phyloP scores from a whole-genome alignment of 768 basidiomycete genomes.

The Agrocybe pediades region DNA sequence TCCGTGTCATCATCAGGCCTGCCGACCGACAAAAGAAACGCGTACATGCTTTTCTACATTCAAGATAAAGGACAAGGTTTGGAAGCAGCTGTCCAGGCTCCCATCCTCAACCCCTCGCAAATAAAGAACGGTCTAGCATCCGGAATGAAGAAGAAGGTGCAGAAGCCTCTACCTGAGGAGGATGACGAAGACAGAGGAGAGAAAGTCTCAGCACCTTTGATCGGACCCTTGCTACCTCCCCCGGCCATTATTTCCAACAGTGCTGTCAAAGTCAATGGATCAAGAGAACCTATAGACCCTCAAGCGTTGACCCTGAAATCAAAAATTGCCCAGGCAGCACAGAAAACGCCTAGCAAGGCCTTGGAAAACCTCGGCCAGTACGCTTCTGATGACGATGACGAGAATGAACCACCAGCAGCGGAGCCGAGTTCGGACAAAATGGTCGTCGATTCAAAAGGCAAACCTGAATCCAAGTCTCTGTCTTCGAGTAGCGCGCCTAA shows the following conservation, averaged over 20 bases:
- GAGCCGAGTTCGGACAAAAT: conserved; percentile 5
- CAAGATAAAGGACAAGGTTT: conserved; percentile 76
- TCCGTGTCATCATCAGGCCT: conserved; percentile 48
- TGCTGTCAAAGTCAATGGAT: conserved; percentile 22
- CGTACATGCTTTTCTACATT: conserved; percentile 94
- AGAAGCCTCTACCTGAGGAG: conserved; percentile 40
- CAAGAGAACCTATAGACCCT: conserved; percentile 24
- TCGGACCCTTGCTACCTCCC: conserved; percentile 69
- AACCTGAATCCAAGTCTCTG: conserved; percentile 1
- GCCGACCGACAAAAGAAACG: conserved; percentile 71
- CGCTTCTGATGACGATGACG: conserved; percentile 25
- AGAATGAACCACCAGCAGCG: conserved; percentile 3
- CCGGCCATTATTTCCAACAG: conserved; percentile 26
- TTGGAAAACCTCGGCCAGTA: conserved; percentile 29
- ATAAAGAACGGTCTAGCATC: conserved; percentile 44
- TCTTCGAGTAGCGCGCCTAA: neutral
- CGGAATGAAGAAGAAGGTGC: conserved; percentile 50
- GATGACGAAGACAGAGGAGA: conserved; percentile 52
- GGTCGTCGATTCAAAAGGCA: conserved; percentile 19
- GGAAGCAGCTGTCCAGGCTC: conserved; percentile 57
- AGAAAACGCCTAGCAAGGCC: conserved; percentile 22
- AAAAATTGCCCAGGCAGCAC: conserved; percentile 28
- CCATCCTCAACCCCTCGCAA: conserved; percentile 20
- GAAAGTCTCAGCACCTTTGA: conserved; percentile 52
- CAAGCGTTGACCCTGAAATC: conserved; percentile 32